Conservation (phyloP, 2,329 filamentous ascomycete species). For the Leptographium galeiforme region DNA sequence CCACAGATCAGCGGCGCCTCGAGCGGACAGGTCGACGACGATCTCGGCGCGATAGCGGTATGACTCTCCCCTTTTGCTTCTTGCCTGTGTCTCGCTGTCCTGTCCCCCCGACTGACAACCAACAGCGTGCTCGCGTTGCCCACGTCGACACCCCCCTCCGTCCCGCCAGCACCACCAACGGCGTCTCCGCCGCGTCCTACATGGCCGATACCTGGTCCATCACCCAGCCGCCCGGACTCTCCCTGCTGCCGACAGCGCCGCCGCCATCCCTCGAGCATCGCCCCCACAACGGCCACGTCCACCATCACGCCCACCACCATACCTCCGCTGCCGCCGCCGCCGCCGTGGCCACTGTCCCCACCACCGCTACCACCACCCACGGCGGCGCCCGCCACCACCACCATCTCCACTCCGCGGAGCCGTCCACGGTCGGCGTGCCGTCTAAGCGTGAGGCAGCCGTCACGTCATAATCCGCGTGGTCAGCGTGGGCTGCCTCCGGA, state of each 20-base stretch:
- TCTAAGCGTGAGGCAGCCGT: background rate
- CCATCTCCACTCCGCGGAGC: background rate
- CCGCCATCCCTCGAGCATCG: background rate
- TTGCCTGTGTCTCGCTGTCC: background rate
- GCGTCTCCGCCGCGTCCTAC: slow-evolving; percentile 46
- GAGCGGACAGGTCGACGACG: slow-evolving; percentile 64
- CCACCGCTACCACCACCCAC: background rate
- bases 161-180: background rate
- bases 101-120: background rate
- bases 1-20: slow-evolving; percentile 67
- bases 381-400: background rate
- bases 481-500: background rate
- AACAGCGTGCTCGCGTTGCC: background rate
- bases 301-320: background rate
- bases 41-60: slow-evolving; percentile 82
- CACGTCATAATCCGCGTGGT: background rate
- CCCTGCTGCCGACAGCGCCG: background rate
- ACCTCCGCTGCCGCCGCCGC: background rate
- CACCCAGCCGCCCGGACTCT: slow-evolving; percentile 55
- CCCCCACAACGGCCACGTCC: background rate
- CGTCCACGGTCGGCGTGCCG: background rate
- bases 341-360: background rate
- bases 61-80: background rate
- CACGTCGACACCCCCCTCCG: too few relatives aligned
- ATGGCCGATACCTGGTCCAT: slow-evolving; percentile 90